Evolutionary conservation across 2,329 filamentous ascomycete species (phyloP).

Genomic region (Fusarium nurragi): DNA sequence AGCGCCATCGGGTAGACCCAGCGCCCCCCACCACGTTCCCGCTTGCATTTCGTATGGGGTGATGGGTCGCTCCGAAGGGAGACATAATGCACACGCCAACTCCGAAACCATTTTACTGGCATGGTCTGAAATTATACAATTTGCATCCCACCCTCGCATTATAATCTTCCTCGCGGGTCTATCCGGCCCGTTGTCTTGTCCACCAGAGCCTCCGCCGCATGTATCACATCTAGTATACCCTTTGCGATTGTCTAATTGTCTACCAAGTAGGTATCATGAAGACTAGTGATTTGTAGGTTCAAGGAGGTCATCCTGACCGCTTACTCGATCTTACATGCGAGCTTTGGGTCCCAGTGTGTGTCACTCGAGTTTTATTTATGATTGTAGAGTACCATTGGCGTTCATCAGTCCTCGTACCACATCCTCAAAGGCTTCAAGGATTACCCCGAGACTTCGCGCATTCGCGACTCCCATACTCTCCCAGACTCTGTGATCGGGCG

Average conservation of each 20-base stretch:
- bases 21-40: conserved; percentile 19
- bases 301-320: conserved; percentile 12
- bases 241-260: neutral
- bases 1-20: conserved; percentile 24
- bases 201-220: conserved; percentile 1
- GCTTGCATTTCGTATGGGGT: conserved; percentile 34
- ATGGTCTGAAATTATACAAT: conserved; percentile 37
- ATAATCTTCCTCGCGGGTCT: conserved; percentile 1
- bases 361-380: conserved; percentile 2
- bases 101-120: conserved; percentile 20
- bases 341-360: conserved; percentile 15
- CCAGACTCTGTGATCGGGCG: neutral
- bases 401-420: conserved; percentile 30
- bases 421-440: neutral
- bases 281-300: neutral
- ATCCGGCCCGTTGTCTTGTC: neutral
- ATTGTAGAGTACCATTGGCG: conserved; percentile 13
- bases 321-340: conserved; percentile 20
- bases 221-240: neutral
- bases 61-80: conserved; percentile 12
- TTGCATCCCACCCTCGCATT: neutral
- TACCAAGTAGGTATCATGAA: neutral
- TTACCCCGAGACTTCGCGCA: neutral
- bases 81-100: conserved; percentile 22
- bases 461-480: neutral